Evolutionary conservation across 768 basidiomycete species (phyloP), one percentile per base, ranked within the genome.

Genomic region (Cystobasidiopsis lactophilus): DNA sequence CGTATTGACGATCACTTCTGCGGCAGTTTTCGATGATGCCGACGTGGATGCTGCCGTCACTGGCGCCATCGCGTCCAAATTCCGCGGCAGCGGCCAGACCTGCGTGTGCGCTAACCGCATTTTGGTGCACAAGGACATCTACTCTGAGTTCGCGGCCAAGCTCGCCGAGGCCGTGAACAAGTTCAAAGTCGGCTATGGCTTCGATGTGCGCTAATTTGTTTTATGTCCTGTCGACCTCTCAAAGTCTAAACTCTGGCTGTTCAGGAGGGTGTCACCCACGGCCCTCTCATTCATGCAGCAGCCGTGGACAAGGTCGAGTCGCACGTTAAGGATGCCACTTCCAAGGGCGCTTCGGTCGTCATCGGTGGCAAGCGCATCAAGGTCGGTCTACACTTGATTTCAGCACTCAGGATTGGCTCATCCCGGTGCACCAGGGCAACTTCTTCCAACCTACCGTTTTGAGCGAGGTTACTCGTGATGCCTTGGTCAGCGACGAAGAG

Each of bases 371-470:
- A 80, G 64, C 66, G 74, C 26, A 62, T 78, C 40, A 71, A 74
- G 43, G 71, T 72, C 56, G 37, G 29, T 23, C 11, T 35, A 16
- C 33, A 35, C 33, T 35, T 16, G 16, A 16, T 7, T 35, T 16
- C 9, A 16, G 7, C 16, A 35, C 33, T 3, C 24, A n/a, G 3
- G 55, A 55, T 2, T 54, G 62, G 13, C 57, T 58, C 33, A 64
- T 58, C 51, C 52, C 10, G 40, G 7, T 21, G 24, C 21, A 51
- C 16, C 29, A 37, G 26, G 52, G 44, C 13, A 70, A 74, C 46
- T 89, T 86, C 74, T 89, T 79, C 69, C 67, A 74, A 18, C 89
- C 89, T 1, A 96, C 93, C 2, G 77, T 98, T 43, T 76, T 98
- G 26, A 75, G 76, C 3, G 84, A 95, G 58, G 89, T 96, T 13